Conservation (phyloP, 257 asterid genomes). For the Hygrophila difformis region DNA sequence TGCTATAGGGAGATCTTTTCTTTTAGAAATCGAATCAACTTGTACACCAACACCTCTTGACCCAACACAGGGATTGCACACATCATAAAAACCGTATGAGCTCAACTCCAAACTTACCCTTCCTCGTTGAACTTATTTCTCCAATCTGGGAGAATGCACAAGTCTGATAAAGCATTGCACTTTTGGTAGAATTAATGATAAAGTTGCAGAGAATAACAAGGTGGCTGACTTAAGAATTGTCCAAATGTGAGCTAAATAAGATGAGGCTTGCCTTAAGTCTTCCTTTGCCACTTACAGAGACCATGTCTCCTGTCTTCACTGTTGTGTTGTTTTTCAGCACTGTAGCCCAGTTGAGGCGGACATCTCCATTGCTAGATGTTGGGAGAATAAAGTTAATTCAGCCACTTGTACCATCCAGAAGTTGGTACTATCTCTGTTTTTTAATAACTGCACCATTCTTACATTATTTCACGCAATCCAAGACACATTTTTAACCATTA, state of each 20-base stretch:
- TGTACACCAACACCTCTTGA: too few relatives aligned
- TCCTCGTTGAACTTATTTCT: constrained; percentile 60
- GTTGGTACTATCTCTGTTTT: too few relatives aligned
- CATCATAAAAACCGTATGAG: constrained; percentile 55
- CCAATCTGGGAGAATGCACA: constrained; percentile 63
- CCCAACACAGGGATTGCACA: not conserved
- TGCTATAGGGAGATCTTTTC: not conserved
- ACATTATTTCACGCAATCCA: too few relatives aligned
- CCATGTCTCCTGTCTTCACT: constrained; percentile 53
- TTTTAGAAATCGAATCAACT: not conserved
- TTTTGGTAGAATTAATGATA: not conserved
- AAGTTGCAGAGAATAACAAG: not conserved
- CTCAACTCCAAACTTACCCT: constrained; percentile 76
- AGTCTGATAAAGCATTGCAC: not conserved
- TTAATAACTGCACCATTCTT: too few relatives aligned
- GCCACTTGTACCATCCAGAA: not conserved
- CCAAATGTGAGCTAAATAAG: not conserved
- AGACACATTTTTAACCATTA: too few relatives aligned
- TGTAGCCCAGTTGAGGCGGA: constrained; percentile 78
- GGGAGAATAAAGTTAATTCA: constrained; percentile 8
- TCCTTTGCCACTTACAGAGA: constrained; percentile 83
- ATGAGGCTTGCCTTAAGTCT: constrained; percentile 53
- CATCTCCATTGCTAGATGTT: constrained; percentile 66
- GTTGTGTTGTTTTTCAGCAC: constrained; percentile 59
- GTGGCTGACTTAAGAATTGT: not conserved